These are phyloP conservation scores for Tulasnella sp. DNA, from an alignment of 768 basidiomycete species.

Conservation along the genomic window DNA sequence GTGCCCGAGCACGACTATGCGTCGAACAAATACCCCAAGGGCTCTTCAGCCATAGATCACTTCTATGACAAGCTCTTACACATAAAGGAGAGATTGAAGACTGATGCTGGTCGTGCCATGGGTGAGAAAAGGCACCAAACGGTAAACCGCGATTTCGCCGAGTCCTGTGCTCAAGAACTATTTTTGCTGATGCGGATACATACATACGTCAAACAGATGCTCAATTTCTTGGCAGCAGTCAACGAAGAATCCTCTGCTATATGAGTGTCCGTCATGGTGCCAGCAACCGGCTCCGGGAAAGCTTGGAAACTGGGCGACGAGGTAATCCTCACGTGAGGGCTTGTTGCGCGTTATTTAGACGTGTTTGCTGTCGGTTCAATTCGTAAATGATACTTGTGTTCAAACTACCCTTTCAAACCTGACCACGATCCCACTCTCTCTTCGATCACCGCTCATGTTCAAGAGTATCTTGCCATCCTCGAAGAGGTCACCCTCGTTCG, in stretches of 20 bases:
- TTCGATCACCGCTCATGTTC: constrained; percentile 54
- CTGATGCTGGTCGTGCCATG: constrained; percentile 60
- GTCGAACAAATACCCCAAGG: neutral
- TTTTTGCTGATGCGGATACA: neutral
- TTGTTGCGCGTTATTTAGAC: constrained; percentile 22
- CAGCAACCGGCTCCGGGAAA: neutral
- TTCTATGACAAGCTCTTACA: constrained; percentile 83
- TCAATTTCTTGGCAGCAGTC: constrained; percentile 58
- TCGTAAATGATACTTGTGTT: constrained; percentile 10
- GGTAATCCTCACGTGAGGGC: constrained; percentile 12
- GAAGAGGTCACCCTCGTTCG: constrained; percentile 54
- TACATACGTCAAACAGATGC: constrained; percentile 46
- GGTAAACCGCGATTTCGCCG: constrained; percentile 44
- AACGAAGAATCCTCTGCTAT: constrained; percentile 33
- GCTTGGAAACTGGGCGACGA: neutral
- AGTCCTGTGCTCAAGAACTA: neutral
- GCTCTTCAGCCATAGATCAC: constrained; percentile 64
- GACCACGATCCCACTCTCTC: constrained; percentile 10
- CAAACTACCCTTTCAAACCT: constrained; percentile 16
- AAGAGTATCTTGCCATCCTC: constrained; percentile 66
- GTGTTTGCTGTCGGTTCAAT: constrained; percentile 18
- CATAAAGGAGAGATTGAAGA: constrained; percentile 73
- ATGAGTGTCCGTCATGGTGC: neutral
- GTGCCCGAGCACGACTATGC: constrained; percentile 45
- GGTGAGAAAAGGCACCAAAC: constrained; percentile 69